A percentile compares a stretch with the other conserved stretches of the same genome.
Evolutionary conservation across 2,329 filamentous ascomycete genomes (phyloP).

Genomic region (Aspergillus intermedius): DNA sequence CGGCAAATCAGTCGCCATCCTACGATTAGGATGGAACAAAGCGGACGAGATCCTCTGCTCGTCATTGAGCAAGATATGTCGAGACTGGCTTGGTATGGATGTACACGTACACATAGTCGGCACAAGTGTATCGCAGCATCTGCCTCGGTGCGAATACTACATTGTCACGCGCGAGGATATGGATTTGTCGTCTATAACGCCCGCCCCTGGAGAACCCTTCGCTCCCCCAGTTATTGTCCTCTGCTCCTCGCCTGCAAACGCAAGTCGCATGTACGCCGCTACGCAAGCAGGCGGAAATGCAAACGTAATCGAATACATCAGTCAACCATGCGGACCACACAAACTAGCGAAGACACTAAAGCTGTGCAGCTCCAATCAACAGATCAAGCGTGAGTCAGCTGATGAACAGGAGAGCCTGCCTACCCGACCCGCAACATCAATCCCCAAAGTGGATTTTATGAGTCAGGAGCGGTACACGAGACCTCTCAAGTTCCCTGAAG

Average conservation of each 20-base stretch:
- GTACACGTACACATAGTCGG: slow-evolving; percentile 2
- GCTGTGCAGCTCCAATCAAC: slow-evolving; percentile 16
- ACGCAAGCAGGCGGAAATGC: slow-evolving; percentile 4
- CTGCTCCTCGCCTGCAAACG: slow-evolving; percentile 17
- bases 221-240: slow-evolving; percentile 23
- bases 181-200: slow-evolving; percentile 1
- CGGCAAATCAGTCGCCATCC: slow-evolving; percentile 14
- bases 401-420: background rate
- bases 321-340: slow-evolving; percentile 29
- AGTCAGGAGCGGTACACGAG: background rate
- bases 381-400: background rate
- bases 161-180: slow-evolving; percentile 16
- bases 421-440: background rate
- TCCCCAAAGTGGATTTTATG: background rate
- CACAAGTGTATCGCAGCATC: slow-evolving; percentile 1
- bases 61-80: slow-evolving; percentile 16
- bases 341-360: slow-evolving; percentile 27
- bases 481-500: background rate
- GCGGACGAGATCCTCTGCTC: slow-evolving; percentile 10
- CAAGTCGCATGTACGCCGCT: slow-evolving; percentile 13
- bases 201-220: background rate
- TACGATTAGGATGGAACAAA: slow-evolving; percentile 14
- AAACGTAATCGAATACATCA: slow-evolving; percentile 25
- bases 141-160: slow-evolving; percentile 13
- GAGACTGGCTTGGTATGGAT: slow-evolving; percentile 15